Evolutionary conservation across 441 rosid species (phyloP), one percentile per base, ranked within the genome.

Genomic region (Adansonia rubrostipa): DNA sequence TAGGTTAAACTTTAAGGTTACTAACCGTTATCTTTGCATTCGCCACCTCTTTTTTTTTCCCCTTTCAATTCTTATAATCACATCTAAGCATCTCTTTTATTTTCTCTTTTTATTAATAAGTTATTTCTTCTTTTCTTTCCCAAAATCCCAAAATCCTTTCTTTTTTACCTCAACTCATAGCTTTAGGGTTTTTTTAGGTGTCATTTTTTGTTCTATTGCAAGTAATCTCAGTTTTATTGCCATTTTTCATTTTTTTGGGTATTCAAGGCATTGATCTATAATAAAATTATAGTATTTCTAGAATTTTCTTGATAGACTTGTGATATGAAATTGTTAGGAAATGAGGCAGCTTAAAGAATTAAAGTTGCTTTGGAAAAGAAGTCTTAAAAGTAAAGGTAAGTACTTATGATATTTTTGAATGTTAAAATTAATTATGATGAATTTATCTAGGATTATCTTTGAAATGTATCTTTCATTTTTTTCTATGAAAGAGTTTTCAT

Each of bases 331-430:
- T 54, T 63, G 80, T 66, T 84, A 91, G 95, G 95, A 91, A 79
- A 85, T 86, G 9, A 88, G 84, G 70, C 86, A 82, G 84, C 92
- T 91, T 67, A 87, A 24, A 24, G 28, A 24, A 24, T 24, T 24
- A 24, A 79, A 61, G 51, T 82, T 71, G 85, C 88, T 53, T 79
- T 91, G 85, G 95, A 90, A 83, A 85, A 84, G 92, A 88, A 86
- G 86, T 85, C 64, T 80, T 83, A 57, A 90, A 89, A 77, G 69
- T 91, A 71, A 97, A 91, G 95, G 95, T 91, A 84, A 72, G 73
- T 47, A 13, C 68, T 19, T 47, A 48, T 20, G 61, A 47, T 58
- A 56, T 47, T 71, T 15, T 45, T 50, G 45, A 44, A 20, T 56
- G 3, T 47, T 65, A 13, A 42, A 56, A 24, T 54, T 51, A 6